Evolutionary conservation across 1,284 basidiomycete genomes (phyloP), one percentile per base, ranked within the genome.

Genomic region (Ustilago curta): DNA sequence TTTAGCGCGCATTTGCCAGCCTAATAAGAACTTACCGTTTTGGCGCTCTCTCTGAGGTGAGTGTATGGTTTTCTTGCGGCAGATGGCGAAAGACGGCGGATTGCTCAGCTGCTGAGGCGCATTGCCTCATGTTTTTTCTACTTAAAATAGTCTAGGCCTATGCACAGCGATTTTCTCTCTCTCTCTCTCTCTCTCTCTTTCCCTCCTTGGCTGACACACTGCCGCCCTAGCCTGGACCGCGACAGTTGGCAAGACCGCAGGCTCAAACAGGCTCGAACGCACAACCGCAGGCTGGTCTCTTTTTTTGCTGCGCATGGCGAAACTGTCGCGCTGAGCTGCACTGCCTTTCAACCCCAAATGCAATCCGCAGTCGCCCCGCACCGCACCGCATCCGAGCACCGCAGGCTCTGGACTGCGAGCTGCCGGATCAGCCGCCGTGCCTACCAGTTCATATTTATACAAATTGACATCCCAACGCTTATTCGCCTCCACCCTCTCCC

Each of bases 381-480:
- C 29, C 19, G 48, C 48, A 40, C 37, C 23, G 14, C 37, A 31
- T n/a, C n/a, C n/a, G n/a, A n/a, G n/a, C n/a, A n/a, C 52, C 52
- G 39, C 52, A 54, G 52, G 52, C 42, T 31, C 27, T 27, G n/a
- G 11, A 54, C 16, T 21, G 14, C 18, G 8, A 54, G 25, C 40
- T 27, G 40, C 25, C 29, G 39, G 40, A 43, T 8, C n/a, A 19
- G 9, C n/a, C 19, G n/a, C 12, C 32, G 14, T 25, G 3, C 6
- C 35, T 37, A 37, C 16, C 35, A 37, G 35, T 42, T 39, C 18
- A 31, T 31, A 63, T 39, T 60, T 68, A 68, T 52, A 47, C 27
- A n/a, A n/a, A n/a, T 39, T 21, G 21, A 12, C 12, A 44, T 18
- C 40, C 7, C 61, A 9, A 25, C 18, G 31, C 39, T n/a, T 39